Percentiles rank a stretch among this genome's conserved stretches.
phyloP scores from a whole-genome alignment of 179 eudicot genomes.

The Amaranthus tricolor region DNA sequence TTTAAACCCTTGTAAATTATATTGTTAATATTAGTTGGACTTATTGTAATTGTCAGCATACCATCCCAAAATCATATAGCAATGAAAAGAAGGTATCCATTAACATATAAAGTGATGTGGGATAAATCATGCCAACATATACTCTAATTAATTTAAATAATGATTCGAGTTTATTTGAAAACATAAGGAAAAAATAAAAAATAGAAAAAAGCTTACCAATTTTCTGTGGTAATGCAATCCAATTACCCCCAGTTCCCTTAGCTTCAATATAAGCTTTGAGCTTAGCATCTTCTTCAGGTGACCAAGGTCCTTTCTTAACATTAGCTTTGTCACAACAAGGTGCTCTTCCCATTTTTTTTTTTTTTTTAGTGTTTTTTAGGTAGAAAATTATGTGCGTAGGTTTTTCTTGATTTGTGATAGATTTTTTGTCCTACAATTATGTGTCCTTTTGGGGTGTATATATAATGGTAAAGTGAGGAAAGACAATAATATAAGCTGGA shows the following conservation, averaged over 20 bases:
- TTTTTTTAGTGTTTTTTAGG: neutral
- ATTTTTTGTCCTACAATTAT: conserved; percentile 23
- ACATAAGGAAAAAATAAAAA: too few species aligned
- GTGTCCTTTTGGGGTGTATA: conserved; percentile 21
- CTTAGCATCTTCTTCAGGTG: conserved; percentile 70
- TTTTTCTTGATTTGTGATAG: neutral
- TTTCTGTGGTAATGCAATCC: conserved; percentile 80
- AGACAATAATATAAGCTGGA: conserved; percentile 58
- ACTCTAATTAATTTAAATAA: too few species aligned
- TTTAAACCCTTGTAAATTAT: conserved; percentile 20
- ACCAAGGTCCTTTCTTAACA: conserved; percentile 87
- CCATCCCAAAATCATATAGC: too few species aligned
- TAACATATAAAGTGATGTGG: too few species aligned
- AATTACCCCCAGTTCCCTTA: conserved; percentile 72
- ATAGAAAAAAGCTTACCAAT: conserved; percentile 41
- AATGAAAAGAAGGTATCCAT: too few species aligned
- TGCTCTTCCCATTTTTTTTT: conserved; percentile 62
- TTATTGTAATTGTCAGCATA: too few species aligned
- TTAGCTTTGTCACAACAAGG: conserved; percentile 89
- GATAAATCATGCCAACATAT: too few species aligned
- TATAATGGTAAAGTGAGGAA: conserved; percentile 32
- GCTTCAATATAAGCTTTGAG: conserved; percentile 66
- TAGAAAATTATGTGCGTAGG: conserved; percentile 1
- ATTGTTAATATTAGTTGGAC: neutral
- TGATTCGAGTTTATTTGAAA: too few species aligned